Evolutionary conservation across 108 stramenopile species (phyloP).

Genomic region (Cyclotella cryptica): DNA sequence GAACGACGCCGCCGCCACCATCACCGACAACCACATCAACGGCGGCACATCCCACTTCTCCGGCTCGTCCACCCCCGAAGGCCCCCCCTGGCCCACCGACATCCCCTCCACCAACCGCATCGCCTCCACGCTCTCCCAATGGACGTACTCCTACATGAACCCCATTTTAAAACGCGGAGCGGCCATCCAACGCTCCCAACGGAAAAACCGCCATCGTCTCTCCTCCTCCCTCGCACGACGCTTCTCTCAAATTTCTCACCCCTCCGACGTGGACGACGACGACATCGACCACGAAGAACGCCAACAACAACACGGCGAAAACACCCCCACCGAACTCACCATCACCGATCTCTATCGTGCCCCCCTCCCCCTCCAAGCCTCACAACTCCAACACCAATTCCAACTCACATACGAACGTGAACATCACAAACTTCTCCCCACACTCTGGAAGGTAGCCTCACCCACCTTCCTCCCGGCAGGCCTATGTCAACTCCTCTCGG

Average conservation of each 20-base stretch:
- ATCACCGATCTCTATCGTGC: background rate
- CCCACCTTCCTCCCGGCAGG: constrained; percentile 77
- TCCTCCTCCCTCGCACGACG: background rate
- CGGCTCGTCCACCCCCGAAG: background rate
- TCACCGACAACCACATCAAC: no score
- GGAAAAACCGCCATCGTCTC: background rate
- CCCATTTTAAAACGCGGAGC: constrained; percentile 31
- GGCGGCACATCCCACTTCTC: no score
- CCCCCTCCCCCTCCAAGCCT: constrained; percentile 23
- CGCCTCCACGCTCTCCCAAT: constrained; percentile 12
- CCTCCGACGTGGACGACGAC: no score
- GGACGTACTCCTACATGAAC: constrained; percentile 58
- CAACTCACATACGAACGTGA: background rate
- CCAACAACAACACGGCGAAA: no score
- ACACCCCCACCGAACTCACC: no score
- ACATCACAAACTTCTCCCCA: constrained; percentile 9
- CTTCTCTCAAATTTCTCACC: no score
- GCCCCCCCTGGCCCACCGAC: constrained; percentile 38
- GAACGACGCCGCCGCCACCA: no score
- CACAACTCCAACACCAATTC: constrained; percentile 21
- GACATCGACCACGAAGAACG: no score
- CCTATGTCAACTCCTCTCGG: constrained; percentile 69
- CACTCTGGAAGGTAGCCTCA: constrained; percentile 63
- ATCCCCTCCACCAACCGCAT: background rate
- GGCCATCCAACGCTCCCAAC: constrained; percentile 15